These are phyloP conservation scores for Waitea zeae DNA, from an alignment of 1,284 basidiomycete genomes.

Conservation along the genomic window DNA sequence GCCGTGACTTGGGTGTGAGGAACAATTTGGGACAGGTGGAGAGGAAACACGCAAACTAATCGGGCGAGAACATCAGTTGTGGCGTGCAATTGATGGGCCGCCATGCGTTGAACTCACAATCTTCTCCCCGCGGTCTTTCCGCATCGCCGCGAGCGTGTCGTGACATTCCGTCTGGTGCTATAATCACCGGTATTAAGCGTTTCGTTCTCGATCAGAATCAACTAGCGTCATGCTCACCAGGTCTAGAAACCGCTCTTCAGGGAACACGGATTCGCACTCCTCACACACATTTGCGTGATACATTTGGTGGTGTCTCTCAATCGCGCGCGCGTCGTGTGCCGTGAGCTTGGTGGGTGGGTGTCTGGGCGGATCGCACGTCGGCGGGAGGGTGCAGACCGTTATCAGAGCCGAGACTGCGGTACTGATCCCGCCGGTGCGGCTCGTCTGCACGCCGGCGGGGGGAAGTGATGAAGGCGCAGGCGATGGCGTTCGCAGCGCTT, in stretches of 20 bases:
- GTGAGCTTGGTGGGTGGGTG: constrained; percentile 38
- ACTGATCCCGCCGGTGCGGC: no score
- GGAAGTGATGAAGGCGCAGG: no score
- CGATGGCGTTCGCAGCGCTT: no score
- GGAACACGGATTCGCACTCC: constrained; percentile 64
- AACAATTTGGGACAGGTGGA: constrained; percentile 50
- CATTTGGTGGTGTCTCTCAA: constrained; percentile 67
- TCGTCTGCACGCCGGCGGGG: no score
- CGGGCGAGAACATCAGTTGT: constrained; percentile 1
- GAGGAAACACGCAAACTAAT: constrained; percentile 71
- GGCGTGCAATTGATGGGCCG: constrained; percentile 1
- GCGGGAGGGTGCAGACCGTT: constrained; percentile 54
- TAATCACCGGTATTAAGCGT: neutral
- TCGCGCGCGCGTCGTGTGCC: constrained; percentile 38
- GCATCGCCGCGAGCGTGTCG: constrained; percentile 58
- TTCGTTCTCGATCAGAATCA: neutral
- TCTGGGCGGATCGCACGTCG: constrained; percentile 56
- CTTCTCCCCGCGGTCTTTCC: constrained; percentile 72
- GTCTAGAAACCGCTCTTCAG: constrained; percentile 59
- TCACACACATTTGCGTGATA: constrained; percentile 77
- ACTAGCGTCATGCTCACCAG: constrained; percentile 34
- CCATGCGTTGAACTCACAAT: constrained; percentile 71
- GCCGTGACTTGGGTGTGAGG: constrained; percentile 55
- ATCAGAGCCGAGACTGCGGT: no score
- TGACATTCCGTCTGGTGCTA: constrained; percentile 83